Conservation (phyloP, 2,329 filamentous ascomycete genomes). For the Venturia pyrina region DNA sequence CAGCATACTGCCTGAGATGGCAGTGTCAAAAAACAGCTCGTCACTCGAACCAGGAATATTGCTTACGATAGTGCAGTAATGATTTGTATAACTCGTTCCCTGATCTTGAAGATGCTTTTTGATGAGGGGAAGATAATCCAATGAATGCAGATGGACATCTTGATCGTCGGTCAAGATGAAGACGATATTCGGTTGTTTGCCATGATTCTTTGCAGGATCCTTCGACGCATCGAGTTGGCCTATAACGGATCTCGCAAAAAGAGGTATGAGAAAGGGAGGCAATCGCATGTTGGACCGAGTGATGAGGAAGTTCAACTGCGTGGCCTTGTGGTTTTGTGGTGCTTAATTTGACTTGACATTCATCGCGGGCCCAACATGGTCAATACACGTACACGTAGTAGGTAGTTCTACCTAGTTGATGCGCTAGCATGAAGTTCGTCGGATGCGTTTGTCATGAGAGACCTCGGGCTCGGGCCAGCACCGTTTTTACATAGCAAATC, state of each 20-base stretch:
- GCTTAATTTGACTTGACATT: not conserved
- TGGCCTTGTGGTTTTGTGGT: too few species aligned
- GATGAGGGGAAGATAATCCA: conserved; percentile 50
- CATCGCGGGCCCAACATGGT: not conserved
- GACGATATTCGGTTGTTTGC: conserved; percentile 8
- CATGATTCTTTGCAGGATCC: not conserved
- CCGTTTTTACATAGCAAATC: too few species aligned
- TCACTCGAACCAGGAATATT: not conserved
- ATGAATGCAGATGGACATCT: conserved; percentile 41
- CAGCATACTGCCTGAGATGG: conserved; percentile 47
- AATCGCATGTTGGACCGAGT: not conserved
- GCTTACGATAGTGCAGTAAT: conserved; percentile 50
- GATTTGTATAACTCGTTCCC: conserved; percentile 50
- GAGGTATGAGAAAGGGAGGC: not conserved
- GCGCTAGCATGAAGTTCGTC: not conserved
- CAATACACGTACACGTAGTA: too few species aligned
- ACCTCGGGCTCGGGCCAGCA: too few species aligned
- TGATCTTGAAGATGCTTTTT: conserved; percentile 46
- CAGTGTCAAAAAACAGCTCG: not conserved
- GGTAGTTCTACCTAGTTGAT: too few species aligned
- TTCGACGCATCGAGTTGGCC: not conserved
- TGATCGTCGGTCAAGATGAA: conserved; percentile 14
- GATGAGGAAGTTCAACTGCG: too few species aligned
- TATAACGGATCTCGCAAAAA: not conserved
- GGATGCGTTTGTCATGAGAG: not conserved